These are phyloP conservation scores for Solioccasus polychromus DNA, from an alignment of 768 basidiomycete genomes.

Conservation along the genomic window DNA sequence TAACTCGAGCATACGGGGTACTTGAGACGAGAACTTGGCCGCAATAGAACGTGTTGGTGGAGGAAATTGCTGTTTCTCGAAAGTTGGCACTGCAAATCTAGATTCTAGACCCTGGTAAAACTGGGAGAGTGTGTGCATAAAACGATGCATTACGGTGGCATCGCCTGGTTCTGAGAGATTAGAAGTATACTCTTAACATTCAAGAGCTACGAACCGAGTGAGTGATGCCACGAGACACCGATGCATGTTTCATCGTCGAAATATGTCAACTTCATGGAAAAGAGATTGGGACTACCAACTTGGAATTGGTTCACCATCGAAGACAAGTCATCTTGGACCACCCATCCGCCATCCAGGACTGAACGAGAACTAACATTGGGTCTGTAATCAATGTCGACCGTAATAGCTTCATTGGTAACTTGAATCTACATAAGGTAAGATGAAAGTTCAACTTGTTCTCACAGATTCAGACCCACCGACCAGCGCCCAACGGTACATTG, in stretches of 20 bases:
- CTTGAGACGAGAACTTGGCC: slow-evolving; percentile 9
- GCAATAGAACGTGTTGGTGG: slow-evolving; percentile 6
- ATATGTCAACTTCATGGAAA: slow-evolving; percentile 21
- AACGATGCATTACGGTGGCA: slow-evolving; percentile 20
- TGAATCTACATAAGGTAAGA: slow-evolving; percentile 9
- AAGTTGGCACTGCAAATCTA: slow-evolving; percentile 11
- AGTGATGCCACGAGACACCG: slow-evolving; percentile 30
- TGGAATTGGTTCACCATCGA: slow-evolving; percentile 5
- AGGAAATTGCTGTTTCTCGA: slow-evolving; percentile 18
- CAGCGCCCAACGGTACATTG: slow-evolving; percentile 5
- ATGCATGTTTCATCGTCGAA: slow-evolving; percentile 19
- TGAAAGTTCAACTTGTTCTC: background rate
- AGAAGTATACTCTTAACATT: background rate
- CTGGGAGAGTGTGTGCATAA: slow-evolving; percentile 25
- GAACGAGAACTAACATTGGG: background rate
- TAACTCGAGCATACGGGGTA: slow-evolving; percentile 19
- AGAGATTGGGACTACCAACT: background rate
- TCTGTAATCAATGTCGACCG: slow-evolving; percentile 9
- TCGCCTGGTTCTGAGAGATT: slow-evolving; percentile 19
- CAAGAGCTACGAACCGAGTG: slow-evolving; percentile 20
- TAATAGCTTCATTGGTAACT: slow-evolving; percentile 10
- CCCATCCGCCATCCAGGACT: slow-evolving; percentile 11
- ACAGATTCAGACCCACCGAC: slow-evolving; percentile 7
- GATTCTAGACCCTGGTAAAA: slow-evolving; percentile 18
- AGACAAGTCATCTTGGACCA: slow-evolving; percentile 12